These are phyloP conservation scores for Azolla pinnata DNA, from an alignment of 75 land plant species.

Conservation along the genomic window DNA sequence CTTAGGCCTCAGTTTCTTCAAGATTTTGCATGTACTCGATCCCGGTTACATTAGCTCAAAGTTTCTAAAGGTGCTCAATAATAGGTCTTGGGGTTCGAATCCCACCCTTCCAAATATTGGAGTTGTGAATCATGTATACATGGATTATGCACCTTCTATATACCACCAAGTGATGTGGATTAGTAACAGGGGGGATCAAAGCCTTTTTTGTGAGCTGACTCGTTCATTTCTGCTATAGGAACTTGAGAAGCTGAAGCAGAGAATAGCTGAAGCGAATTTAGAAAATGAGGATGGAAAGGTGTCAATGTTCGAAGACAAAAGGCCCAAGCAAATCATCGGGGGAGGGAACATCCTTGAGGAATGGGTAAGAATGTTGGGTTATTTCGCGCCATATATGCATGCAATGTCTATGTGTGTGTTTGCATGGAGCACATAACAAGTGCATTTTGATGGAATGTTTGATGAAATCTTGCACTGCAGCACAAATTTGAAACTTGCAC, in stretches of 20 bases:
- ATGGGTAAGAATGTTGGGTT: slow-evolving; percentile 51
- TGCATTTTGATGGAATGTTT: neutral
- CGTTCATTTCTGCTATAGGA: too few species aligned
- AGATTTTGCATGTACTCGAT: too few species aligned
- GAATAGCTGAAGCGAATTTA: slow-evolving; percentile 87
- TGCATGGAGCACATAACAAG: neutral
- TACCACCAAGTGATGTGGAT: too few species aligned
- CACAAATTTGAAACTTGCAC: neutral
- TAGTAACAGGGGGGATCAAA: too few species aligned
- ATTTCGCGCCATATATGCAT: neutral
- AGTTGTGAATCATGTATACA: too few species aligned
- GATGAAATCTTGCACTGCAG: neutral
- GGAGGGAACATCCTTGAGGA: slow-evolving; percentile 92
- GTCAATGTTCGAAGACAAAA: slow-evolving; percentile 55
- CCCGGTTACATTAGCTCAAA: too few species aligned
- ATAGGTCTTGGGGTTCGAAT: too few species aligned
- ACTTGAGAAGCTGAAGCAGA: slow-evolving; percentile 65
- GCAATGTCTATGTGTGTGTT: neutral
- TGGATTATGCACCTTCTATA: too few species aligned
- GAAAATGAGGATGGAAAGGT: slow-evolving; percentile 69
- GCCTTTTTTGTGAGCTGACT: too few species aligned
- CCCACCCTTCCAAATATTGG: too few species aligned
- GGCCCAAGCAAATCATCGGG: slow-evolving; percentile 40
- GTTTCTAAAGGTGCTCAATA: too few species aligned
- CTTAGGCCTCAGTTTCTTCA: too few species aligned